Base-by-base conservation (phyloP, 768 basidiomycete species). In the Hericium rajendrae region DNA sequence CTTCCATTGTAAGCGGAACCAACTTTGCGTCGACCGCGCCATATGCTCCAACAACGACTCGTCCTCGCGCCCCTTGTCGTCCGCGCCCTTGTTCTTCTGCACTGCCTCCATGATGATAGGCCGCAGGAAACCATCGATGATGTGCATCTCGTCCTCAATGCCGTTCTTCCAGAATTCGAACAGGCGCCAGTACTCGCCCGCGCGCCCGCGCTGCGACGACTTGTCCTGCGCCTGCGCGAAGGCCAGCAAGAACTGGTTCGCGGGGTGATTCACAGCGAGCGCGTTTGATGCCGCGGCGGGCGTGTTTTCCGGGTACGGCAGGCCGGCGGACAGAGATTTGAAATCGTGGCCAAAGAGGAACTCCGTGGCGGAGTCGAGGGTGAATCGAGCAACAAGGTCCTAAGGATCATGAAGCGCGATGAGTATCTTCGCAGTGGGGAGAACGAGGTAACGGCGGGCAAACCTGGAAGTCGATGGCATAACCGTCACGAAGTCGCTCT, bases 331-430 rank as follows among this genome's bases (percentile, higher is more conserved):
- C 20, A 80, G 67, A 38, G 71, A 71, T 60, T 75, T 39, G 1
- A 78, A 68, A 53, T 72, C 70, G 38, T 66, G 60, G 11, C 75
- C 78, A 51, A 80, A 80, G 49, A 81, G 68, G 60, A 79, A 80
- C 56, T 78, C 76, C 2, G 78, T 74, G 0, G 81, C 80, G 12
- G 77, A 73, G 64, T 79, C 78, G 39, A 79, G 70, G 0, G 77
- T 78, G 61, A 79, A 78, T 40, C 76, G 72, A 0, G 70, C 69
- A 43, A 78, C 64, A 18, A 73, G 58, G 55, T 80, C 77, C 70
- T 79, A 56, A 6, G 57, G 32, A 18, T 37, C 11, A 24, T 3
- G 16, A 38, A 53, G 53, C 26, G 13, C 16, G 41, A 16, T 18
- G 41, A 43, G 41, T 4, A 43, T 8, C 32, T 8, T 32, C 32